phyloP scores from a whole-genome alignment of 169 alveolate species.

The Hammondia hammondi region DNA sequence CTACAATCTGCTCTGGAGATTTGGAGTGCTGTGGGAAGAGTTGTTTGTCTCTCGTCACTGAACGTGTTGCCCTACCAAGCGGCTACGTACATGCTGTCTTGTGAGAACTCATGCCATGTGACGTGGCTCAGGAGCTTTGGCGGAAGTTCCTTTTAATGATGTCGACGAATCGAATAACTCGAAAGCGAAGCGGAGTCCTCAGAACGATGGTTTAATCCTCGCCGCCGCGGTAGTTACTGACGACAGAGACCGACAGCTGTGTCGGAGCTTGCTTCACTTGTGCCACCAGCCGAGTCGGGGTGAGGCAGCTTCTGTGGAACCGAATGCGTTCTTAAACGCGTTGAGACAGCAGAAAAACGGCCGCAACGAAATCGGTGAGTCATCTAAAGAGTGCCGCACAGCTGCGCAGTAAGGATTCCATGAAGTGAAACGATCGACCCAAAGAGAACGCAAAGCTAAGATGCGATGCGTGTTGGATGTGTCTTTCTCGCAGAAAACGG shows the following conservation, averaged over 20 bases:
- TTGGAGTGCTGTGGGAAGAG: too few relatives aligned
- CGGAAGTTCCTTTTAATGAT: background rate
- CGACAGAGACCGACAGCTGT: background rate
- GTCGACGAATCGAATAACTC: background rate
- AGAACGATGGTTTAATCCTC: background rate
- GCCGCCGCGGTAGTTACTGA: background rate
- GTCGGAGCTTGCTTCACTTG: background rate
- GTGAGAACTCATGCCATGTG: background rate
- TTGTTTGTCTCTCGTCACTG: too few relatives aligned
- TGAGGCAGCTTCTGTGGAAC: background rate
- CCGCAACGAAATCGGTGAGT: background rate
- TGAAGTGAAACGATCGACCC: background rate
- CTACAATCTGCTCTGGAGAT: too few relatives aligned
- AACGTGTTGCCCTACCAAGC: too few relatives aligned
- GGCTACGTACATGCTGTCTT: background rate
- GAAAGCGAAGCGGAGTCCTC: background rate
- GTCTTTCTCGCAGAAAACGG: constrained; percentile 5
- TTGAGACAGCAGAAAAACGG: too few relatives aligned
- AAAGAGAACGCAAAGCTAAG: background rate
- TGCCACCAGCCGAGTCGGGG: background rate
- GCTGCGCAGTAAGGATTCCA: too few relatives aligned
- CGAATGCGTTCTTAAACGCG: background rate
- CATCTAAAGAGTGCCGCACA: background rate
- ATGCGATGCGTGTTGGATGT: background rate
- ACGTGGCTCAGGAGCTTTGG: background rate